Evolutionary conservation across 192 early-diverging fungal species (phyloP), one percentile per base, ranked within the genome.

Genomic region (Phycomyces nitens): DNA sequence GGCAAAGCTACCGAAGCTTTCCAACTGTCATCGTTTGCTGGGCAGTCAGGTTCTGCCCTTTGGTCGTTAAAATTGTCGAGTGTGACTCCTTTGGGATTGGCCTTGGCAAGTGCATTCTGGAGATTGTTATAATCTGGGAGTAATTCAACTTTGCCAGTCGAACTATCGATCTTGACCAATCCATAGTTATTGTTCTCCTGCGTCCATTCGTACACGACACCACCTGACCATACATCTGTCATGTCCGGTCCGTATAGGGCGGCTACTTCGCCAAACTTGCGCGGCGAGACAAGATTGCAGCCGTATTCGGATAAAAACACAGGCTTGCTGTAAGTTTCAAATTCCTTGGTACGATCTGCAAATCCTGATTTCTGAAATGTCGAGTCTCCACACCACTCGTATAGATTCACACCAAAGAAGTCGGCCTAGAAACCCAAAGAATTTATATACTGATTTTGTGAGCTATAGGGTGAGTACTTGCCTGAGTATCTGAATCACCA

Each of bases 151-250:
- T 69, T 69, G 24, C 64, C 78, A 40, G 71, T 71, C 49, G 72
- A 71, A 41, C 78, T 73, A 24, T 76, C 70, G 61, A 90, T 68
- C 22, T 77, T 68, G 53, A 92, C 86, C 5, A 92, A 69, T 0
- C 90, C 89, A 69, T 92, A 92, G 23, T 82, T 68, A 69, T 92
- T 92, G 69, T 73, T 72, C 67, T 92, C 89, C 57, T 92, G 81
- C 12, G 83, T 79, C 80, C 85, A 89, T 74, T 88, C 88, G 66
- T 92, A 92, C 27, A 88, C 81, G 26, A 92, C 76, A 51, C 86
- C 89, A 44, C 89, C 89, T 22, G 88, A 89, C 75, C 88, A 86
- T 9, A 67, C 68, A 27, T 62, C 59, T 7, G 78, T 79, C 90
- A 92, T 92, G 44, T 89, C 75, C 2, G 78, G 71, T 7, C 88